phyloP scores from a whole-genome alignment of 2,329 filamentous ascomycete genomes.

The Diplodia corticola region DNA sequence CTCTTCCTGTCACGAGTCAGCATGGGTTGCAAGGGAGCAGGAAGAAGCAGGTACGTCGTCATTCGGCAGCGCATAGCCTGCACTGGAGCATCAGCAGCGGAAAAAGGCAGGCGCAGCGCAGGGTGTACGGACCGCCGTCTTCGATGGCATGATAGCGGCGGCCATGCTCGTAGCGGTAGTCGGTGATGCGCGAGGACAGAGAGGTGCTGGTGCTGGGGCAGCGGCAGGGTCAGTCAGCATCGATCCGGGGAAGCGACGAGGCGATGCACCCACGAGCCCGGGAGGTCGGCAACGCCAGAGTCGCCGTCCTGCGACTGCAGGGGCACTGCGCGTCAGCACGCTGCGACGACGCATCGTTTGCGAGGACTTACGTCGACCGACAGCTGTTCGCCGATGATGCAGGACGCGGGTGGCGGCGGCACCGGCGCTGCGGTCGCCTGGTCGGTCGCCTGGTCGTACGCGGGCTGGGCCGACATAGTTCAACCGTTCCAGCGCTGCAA shows the following conservation, averaged over 20 bases:
- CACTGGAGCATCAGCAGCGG: not conserved
- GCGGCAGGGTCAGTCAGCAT: not conserved
- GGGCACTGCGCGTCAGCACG: not conserved
- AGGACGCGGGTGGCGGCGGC: not conserved
- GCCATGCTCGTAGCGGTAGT: conserved; percentile 23
- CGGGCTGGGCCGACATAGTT: not conserved
- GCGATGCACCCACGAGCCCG: conserved; percentile 10
- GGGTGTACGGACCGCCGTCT: conserved; percentile 12
- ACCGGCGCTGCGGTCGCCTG: not conserved
- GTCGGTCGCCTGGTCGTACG: not conserved
- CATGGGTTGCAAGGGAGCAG: not conserved
- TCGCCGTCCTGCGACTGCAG: conserved; percentile 16
- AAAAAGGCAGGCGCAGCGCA: not conserved
- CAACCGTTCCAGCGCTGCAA: not conserved
- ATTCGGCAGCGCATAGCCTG: conserved; percentile 30
- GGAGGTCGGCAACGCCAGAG: conserved; percentile 19
- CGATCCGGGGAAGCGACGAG: not conserved
- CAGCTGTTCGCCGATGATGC: conserved; percentile 20
- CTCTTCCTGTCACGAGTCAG: conserved; percentile 27
- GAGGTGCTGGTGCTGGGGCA: conserved; percentile 23
- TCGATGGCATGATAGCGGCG: conserved; percentile 24
- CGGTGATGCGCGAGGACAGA: conserved; percentile 19
- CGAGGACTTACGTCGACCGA: conserved; percentile 13
- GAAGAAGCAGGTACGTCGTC: conserved; percentile 26
- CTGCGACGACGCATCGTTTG: not conserved